Conservation (phyloP, 331 rosid genomes). For the Spiraea crenata region DNA sequence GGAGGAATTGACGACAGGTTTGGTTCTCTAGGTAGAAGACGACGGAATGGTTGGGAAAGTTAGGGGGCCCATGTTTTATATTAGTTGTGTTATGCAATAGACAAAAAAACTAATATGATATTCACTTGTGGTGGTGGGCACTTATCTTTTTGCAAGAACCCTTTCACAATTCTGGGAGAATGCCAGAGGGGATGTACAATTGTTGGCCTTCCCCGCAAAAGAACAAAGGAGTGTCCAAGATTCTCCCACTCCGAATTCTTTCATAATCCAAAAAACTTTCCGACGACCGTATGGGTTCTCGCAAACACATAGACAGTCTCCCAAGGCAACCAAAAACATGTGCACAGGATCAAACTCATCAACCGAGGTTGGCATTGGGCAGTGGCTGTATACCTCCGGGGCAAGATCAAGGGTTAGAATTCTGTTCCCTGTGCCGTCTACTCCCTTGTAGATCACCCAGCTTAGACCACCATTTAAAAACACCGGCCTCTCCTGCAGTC, state of each 20-base stretch:
- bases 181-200: background rate
- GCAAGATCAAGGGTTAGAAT: background rate
- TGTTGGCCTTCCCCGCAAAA: background rate
- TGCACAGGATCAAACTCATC: too few relatives aligned
- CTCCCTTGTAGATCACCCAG: background rate
- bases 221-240: slow-evolving; percentile 2
- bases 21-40: too few relatives aligned
- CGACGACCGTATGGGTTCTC: too few relatives aligned
- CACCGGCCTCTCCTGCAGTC: background rate
- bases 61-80: too few relatives aligned
- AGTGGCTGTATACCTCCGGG: background rate
- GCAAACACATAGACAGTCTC: background rate
- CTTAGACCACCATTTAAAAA: background rate
- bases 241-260: background rate
- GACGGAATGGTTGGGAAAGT: too few relatives aligned
- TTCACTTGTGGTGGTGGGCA: too few relatives aligned
- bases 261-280: slow-evolving; percentile 6
- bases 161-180: background rate
- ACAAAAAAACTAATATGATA: too few relatives aligned
- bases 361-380: background rate
- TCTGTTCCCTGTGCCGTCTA: too few relatives aligned
- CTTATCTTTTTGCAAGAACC: background rate
- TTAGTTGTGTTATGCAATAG: too few relatives aligned
- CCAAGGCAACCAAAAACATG: background rate
- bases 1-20: too few relatives aligned